Conservation (phyloP, 495 filamentous ascomycete species). For the Terfezia boudieri region DNA sequence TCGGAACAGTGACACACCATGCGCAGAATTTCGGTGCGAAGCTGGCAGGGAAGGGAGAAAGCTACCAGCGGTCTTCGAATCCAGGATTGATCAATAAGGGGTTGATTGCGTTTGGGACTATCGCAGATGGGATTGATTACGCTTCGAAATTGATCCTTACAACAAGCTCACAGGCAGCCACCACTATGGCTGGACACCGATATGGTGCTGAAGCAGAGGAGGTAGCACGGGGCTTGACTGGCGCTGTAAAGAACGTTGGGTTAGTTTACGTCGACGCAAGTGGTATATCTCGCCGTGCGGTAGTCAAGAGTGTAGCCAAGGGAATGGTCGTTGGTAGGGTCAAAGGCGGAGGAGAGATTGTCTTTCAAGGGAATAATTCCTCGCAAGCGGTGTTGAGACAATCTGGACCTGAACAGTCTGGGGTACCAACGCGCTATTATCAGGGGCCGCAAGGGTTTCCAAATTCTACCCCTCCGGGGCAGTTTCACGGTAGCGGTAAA, state of each 20-base stretch:
- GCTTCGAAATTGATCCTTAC: constrained; percentile 52
- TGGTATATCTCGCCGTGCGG: constrained; percentile 66
- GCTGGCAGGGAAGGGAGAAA: constrained; percentile 35
- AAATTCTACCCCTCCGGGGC: no score
- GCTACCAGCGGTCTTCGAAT: constrained; percentile 37
- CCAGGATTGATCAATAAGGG: constrained; percentile 85
- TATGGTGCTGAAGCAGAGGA: constrained; percentile 68
- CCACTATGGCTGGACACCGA: constrained; percentile 55
- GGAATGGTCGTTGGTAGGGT: constrained; percentile 95
- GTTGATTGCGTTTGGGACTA: constrained; percentile 86
- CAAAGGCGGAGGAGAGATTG: constrained; percentile 55
- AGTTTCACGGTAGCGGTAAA: no score
- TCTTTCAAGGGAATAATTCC: constrained; percentile 54
- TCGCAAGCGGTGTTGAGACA: no score
- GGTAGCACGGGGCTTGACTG: constrained; percentile 47
- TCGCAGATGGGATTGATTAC: constrained; percentile 81
- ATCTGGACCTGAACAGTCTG: no score
- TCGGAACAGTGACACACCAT: constrained; percentile 54
- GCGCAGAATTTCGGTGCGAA: constrained; percentile 76
- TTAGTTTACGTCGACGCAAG: constrained; percentile 95
- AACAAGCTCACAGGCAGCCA: constrained; percentile 51
- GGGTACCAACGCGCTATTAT: no score
- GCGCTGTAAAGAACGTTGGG: constrained; percentile 84
- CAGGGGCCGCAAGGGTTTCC: no score
- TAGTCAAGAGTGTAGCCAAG: constrained; percentile 84